Percentiles rank a stretch among this genome's conserved stretches.
phyloP scores from a whole-genome alignment of 192 early-diverging fungal genomes.

The Umbelopsis isabellina region DNA sequence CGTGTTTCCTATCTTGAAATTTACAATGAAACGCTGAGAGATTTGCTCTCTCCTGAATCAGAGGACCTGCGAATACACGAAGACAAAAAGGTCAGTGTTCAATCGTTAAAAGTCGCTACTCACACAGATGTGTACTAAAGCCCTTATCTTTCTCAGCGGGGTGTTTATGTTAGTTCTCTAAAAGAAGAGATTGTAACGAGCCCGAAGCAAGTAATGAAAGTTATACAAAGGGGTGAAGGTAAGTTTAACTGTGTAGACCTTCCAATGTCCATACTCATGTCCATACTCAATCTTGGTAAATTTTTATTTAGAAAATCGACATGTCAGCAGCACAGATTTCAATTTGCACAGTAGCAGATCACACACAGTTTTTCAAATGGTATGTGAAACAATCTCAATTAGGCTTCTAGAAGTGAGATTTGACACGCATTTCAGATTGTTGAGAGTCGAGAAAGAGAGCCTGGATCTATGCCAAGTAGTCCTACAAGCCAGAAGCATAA shows the following conservation, averaged over 20 bases:
- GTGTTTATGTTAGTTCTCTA: constrained; percentile 72
- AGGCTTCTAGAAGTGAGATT: background rate
- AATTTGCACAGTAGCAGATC: constrained; percentile 91
- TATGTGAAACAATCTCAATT: constrained; percentile 17
- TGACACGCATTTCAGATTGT: constrained; percentile 54
- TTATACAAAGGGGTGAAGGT: constrained; percentile 78
- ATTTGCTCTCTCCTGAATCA: constrained; percentile 84
- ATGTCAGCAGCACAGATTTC: constrained; percentile 90
- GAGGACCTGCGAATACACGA: constrained; percentile 90
- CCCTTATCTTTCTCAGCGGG: constrained; percentile 47
- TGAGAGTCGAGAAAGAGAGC: constrained; percentile 74
- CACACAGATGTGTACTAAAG: background rate
- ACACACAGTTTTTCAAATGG: constrained; percentile 96
- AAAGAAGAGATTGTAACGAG: constrained; percentile 77
- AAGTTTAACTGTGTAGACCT: background rate
- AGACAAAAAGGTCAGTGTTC: constrained; percentile 45
- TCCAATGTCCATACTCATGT: background rate
- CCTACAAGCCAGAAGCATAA: constrained; percentile 40
- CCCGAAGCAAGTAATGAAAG: constrained; percentile 72
- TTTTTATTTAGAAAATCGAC: constrained; percentile 63
- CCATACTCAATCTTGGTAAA: background rate
- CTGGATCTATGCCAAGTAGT: constrained; percentile 29
- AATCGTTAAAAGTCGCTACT: background rate
- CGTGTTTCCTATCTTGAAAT: constrained; percentile 99
- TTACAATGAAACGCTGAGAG: constrained; percentile 93